These are phyloP conservation scores for Bipolaris cookei DNA, from an alignment of 2,329 filamentous ascomycete genomes.

Conservation along the genomic window DNA sequence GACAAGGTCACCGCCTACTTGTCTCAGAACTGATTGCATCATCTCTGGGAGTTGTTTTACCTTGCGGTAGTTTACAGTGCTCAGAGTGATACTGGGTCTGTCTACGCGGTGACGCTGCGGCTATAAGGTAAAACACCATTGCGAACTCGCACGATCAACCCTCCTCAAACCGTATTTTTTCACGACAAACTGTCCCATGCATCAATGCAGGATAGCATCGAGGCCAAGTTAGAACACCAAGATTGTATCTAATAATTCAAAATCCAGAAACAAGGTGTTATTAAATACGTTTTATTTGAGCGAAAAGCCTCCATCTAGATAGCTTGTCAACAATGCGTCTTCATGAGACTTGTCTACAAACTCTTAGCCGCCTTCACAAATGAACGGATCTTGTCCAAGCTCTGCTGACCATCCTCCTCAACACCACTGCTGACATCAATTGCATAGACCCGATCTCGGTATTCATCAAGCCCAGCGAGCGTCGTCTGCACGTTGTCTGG, in stretches of 20 bases:
- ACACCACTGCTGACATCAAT: conserved; percentile 96
- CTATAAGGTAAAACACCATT: conserved; percentile 20
- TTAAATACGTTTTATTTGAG: background rate
- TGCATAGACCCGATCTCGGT: conserved; percentile 70
- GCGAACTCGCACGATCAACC: background rate
- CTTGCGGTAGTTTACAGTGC: conserved; percentile 9
- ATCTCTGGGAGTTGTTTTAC: conserved; percentile 13
- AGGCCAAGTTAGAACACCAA: background rate
- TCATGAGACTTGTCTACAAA: conserved; percentile 1
- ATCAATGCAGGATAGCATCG: background rate
- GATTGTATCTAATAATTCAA: too few species aligned
- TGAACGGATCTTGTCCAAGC: conserved; percentile 75
- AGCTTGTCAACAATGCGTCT: background rate
- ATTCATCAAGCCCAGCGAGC: conserved; percentile 67
- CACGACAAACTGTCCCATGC: background rate
- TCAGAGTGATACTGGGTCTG: conserved; percentile 21
- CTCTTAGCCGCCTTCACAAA: conserved; percentile 76
- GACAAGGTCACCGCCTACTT: background rate
- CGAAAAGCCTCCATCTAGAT: background rate
- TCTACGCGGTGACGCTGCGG: background rate
- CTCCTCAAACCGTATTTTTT: background rate
- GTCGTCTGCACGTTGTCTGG: conserved; percentile 76
- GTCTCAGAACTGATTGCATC: background rate
- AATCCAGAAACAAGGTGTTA: too few species aligned
- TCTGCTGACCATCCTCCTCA: conserved; percentile 78